phyloP scores from a whole-genome alignment of 1,139 yeast genomes.

The Suhomyces chickasaworum region DNA sequence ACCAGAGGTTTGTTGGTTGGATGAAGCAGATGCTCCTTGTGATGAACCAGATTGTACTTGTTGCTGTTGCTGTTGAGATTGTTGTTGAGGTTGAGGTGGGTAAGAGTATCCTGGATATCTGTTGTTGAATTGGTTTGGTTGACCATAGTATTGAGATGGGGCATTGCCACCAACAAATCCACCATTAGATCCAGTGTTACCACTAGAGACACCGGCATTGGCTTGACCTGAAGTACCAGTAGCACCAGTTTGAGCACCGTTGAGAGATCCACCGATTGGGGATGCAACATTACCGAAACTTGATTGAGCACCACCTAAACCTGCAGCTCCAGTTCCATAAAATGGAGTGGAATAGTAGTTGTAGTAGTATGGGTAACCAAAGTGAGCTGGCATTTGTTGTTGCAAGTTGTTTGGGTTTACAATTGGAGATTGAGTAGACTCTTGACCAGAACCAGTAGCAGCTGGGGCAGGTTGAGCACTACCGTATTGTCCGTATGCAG shows the following conservation, averaged over 20 bases:
- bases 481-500: conserved; percentile 31
- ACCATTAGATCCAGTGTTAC: conserved; percentile 16
- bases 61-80: conserved; percentile 26
- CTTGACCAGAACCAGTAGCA: conserved; percentile 21
- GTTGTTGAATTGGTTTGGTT: conserved; percentile 40
- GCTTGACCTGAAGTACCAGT: conserved; percentile 16
- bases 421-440: conserved; percentile 33
- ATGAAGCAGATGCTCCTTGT: conserved; percentile 13
- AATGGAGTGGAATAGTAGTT: conserved; percentile 48
- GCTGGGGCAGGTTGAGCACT: conserved; percentile 21
- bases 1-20: conserved; percentile 11
- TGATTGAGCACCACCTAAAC: conserved; percentile 30
- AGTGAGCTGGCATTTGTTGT: conserved; percentile 38
- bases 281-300: conserved; percentile 22
- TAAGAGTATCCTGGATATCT: conserved; percentile 44
- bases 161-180: conserved; percentile 21
- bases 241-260: conserved; percentile 16
- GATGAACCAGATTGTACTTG: conserved; percentile 22
- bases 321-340: conserved; percentile 37
- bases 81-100: conserved; percentile 36
- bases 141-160: conserved; percentile 39
- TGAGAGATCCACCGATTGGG: conserved; percentile 14
- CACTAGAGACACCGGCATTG: conserved; percentile 14
- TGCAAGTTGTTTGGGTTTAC: conserved; percentile 33
- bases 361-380: conserved; percentile 50